Conservation (phyloP, 805 yeast genomes). For the Wickerhamiella cacticola region DNA sequence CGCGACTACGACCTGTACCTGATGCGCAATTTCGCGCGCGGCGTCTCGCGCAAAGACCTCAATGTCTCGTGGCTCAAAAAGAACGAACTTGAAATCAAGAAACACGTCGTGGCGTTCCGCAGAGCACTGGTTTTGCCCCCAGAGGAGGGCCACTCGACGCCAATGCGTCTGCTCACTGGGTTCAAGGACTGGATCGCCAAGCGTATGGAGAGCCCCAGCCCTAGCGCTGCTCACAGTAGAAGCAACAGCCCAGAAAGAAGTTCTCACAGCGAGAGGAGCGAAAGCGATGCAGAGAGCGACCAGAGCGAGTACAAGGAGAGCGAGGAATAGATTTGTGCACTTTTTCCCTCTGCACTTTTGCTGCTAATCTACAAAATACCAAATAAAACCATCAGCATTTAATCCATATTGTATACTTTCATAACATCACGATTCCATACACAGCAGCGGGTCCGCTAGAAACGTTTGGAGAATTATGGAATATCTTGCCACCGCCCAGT, state of each 20-base stretch:
- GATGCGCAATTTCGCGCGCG: slow-evolving; percentile 94
- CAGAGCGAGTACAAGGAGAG: no score
- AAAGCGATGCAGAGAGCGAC: background rate
- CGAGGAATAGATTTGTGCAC: no score
- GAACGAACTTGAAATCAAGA: slow-evolving; percentile 87
- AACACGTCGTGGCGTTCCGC: slow-evolving; percentile 79
- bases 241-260: slow-evolving; percentile 2
- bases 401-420: no score
- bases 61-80: slow-evolving; percentile 96
- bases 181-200: slow-evolving; percentile 11
- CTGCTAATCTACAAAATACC: no score
- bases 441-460: no score
- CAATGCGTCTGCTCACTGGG: slow-evolving; percentile 6
- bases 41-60: slow-evolving; percentile 91
- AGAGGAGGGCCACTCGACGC: slow-evolving; percentile 8
- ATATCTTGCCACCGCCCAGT: no score
- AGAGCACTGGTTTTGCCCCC: slow-evolving; percentile 41
- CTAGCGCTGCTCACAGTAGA: background rate
- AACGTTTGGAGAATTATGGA: no score
- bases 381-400: no score
- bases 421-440: no score
- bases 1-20: slow-evolving; percentile 92
- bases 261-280: background rate
- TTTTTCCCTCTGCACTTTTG: no score
- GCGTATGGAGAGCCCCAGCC: slow-evolving; percentile 12